These are phyloP conservation scores for Heliocybe sulcata DNA, from an alignment of 1,284 basidiomycete genomes.

Conservation along the genomic window DNA sequence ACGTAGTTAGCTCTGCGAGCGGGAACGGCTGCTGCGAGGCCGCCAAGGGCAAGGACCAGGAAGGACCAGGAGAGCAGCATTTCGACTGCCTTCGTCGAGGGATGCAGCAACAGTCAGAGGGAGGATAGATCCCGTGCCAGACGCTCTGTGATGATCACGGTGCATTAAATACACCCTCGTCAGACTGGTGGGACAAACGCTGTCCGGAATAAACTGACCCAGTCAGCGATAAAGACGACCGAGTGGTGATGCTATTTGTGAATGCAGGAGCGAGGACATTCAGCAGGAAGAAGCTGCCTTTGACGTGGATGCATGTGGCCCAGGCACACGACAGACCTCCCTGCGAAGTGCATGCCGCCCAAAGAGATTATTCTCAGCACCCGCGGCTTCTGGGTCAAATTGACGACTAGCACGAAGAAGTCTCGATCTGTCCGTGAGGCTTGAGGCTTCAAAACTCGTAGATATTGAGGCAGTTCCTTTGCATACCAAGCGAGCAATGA, in stretches of 20 bases:
- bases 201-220: background rate
- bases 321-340: background rate
- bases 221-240: background rate
- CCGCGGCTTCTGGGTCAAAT: too few relatives aligned
- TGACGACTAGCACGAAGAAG: too few relatives aligned
- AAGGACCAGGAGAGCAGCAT: slow-evolving; percentile 2
- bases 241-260: background rate
- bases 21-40: slow-evolving; percentile 12
- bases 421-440: too few relatives aligned
- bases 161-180: background rate
- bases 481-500: too few relatives aligned
- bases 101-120: background rate
- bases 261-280: background rate
- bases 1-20: slow-evolving; percentile 15
- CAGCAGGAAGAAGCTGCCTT: background rate
- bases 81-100: background rate
- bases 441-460: too few relatives aligned
- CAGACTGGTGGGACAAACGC: background rate
- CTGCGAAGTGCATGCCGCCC: background rate
- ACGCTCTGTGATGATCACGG: background rate
- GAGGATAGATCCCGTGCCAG: background rate
- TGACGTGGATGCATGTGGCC: background rate
- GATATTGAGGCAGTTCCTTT: too few relatives aligned
- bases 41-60: background rate
- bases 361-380: too few relatives aligned